A percentile compares a stretch with the other conserved stretches of the same genome.
Evolutionary conservation across 805 yeast genomes (phyloP).

Genomic region (Nakazawaea ernobii): DNA sequence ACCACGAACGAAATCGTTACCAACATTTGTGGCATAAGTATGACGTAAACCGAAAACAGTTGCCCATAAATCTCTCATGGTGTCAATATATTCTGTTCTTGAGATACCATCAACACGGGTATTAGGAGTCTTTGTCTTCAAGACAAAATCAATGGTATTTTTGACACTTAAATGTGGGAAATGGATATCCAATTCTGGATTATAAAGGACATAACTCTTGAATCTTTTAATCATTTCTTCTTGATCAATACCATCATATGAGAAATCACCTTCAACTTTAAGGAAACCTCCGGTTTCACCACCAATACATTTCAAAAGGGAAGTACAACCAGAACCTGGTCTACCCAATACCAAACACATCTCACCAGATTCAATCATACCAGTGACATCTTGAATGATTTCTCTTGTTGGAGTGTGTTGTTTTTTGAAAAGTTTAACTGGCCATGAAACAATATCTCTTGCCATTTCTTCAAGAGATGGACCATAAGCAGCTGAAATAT

Average conservation of each 20-base stretch:
- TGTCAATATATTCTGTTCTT: slow-evolving; percentile 41
- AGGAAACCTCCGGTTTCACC: slow-evolving; percentile 40
- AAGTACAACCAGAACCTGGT: slow-evolving; percentile 80
- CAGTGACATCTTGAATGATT: slow-evolving; percentile 12
- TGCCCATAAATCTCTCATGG: slow-evolving; percentile 35
- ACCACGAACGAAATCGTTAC: slow-evolving; percentile 55
- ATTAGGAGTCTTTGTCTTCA: slow-evolving; percentile 52
- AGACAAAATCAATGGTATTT: slow-evolving; percentile 65
- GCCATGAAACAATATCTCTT: too few species aligned
- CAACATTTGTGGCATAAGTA: slow-evolving; percentile 25
- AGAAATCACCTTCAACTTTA: slow-evolving; percentile 46
- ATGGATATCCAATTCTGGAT: slow-evolving; percentile 64
- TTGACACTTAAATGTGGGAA: slow-evolving; percentile 74
- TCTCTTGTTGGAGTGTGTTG: slow-evolving; percentile 9
- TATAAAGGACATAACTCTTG: slow-evolving; percentile 52
- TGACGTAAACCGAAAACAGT: slow-evolving; percentile 19
- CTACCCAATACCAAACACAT: slow-evolving; percentile 65
- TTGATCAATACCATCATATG: slow-evolving; percentile 58
- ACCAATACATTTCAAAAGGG: slow-evolving; percentile 59
- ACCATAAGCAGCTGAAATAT: slow-evolving; percentile 28
- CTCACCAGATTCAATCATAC: slow-evolving; percentile 48
- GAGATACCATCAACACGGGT: slow-evolving; percentile 42
- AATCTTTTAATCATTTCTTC: slow-evolving; percentile 52
- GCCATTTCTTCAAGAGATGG: slow-evolving; percentile 10
- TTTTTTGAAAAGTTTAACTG: too few species aligned